These are phyloP conservation scores for Sanghuangporus weigelae DNA, from an alignment of 1,284 basidiomycete genomes.

Conservation along the genomic window DNA sequence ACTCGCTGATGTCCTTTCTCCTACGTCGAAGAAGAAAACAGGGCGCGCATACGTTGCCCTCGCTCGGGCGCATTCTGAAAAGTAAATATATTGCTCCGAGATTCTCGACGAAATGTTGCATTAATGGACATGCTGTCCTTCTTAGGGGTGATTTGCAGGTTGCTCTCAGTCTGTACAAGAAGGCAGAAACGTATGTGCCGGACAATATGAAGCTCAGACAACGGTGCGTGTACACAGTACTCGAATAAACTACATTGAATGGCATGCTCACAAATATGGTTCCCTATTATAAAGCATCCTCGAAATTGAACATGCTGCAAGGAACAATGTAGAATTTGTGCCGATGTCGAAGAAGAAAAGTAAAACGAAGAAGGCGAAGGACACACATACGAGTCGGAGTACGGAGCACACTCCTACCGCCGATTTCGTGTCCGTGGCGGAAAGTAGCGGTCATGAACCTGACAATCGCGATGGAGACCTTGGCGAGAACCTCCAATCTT, in stretches of 20 bases:
- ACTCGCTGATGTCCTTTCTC: conserved; percentile 57
- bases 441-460: not conserved
- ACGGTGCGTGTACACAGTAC: conserved; percentile 68
- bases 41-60: conserved; percentile 71
- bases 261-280: not conserved
- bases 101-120: not conserved
- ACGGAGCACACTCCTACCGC: conserved; percentile 20
- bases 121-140: not conserved
- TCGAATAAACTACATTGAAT: conserved; percentile 43
- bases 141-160: conserved; percentile 63
- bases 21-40: conserved; percentile 67
- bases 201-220: conserved; percentile 76
- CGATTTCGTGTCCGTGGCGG: not conserved
- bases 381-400: conserved; percentile 3
- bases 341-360: conserved; percentile 55
- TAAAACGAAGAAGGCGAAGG: conserved; percentile 32
- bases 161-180: conserved; percentile 69
- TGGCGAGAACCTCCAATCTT: not conserved
- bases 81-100: conserved; percentile 35
- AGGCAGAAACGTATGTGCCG: conserved; percentile 70
- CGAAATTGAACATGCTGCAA: conserved; percentile 68
- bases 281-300: conserved; percentile 46
- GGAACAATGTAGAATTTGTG: conserved; percentile 50
- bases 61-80: conserved; percentile 70
- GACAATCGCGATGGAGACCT: conserved; percentile 11